phyloP scores from a whole-genome alignment of 306 rosid genomes.

The Mimosa bimucronata region DNA sequence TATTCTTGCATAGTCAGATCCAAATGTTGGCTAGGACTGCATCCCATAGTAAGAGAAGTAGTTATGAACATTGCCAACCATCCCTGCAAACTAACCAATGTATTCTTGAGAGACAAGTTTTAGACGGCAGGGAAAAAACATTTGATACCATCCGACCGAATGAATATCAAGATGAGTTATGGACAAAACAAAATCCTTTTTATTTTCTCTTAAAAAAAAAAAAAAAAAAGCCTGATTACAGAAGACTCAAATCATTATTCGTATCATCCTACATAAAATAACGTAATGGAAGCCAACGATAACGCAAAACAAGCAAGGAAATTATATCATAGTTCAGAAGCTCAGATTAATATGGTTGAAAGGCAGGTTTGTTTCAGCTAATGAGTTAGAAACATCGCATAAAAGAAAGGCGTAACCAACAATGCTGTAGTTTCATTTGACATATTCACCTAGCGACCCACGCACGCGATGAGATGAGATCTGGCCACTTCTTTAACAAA shows the following conservation, averaged over 20 bases:
- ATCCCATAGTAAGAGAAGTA: not conserved
- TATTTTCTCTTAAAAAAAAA: too few species aligned
- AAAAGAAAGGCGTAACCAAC: not conserved
- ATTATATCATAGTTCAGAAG: not conserved
- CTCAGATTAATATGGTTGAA: not conserved
- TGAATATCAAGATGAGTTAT: not conserved
- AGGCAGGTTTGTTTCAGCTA: not conserved
- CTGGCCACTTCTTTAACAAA: not conserved
- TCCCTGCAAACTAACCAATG: slow-evolving; percentile 2
- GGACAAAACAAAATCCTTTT: not conserved
- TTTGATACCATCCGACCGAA: not conserved
- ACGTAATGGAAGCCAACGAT: not conserved
- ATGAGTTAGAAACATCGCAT: not conserved
- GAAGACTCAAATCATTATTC: not conserved
- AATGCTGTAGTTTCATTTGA: not conserved
- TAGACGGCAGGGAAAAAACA: not conserved
- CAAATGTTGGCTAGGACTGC: not conserved
- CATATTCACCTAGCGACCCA: not conserved
- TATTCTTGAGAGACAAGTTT: not conserved
- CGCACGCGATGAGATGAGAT: not conserved
- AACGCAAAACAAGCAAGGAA: not conserved
- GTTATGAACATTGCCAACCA: not conserved
- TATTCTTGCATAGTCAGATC: not conserved
- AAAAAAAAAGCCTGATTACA: not conserved
- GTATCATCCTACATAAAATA: not conserved